These are phyloP conservation scores for Miscanthus lutarioriparius DNA, from an alignment of 176 grass and related monocot genomes.

Conservation along the genomic window DNA sequence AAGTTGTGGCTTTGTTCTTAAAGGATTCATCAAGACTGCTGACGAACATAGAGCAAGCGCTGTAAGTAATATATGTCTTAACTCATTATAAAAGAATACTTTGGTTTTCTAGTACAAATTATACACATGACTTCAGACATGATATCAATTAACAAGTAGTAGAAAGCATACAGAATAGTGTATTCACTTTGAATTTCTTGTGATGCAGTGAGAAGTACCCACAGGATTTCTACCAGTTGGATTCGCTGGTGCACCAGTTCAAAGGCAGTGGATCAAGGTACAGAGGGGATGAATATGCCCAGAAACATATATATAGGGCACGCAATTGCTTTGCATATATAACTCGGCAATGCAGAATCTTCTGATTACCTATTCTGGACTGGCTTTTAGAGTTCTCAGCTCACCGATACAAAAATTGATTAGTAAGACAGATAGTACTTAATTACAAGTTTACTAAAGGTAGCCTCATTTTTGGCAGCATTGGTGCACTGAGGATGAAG, in stretches of 20 bases:
- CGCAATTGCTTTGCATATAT: background rate
- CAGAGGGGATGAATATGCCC: conserved; percentile 24
- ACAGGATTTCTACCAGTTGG: conserved; percentile 58
- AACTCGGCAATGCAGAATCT: background rate
- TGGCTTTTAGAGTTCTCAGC: conserved; percentile 23
- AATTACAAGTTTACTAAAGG: conserved; percentile 8
- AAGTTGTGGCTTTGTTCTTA: conserved; percentile 73
- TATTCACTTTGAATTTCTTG: conserved; percentile 33
- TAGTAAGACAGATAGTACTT: background rate
- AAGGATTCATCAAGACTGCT: conserved; percentile 71
- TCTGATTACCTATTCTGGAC: background rate
- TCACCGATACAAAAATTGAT: background rate
- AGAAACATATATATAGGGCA: background rate
- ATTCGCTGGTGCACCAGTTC: conserved; percentile 61
- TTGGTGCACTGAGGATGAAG: conserved; percentile 64
- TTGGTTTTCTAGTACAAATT: background rate
- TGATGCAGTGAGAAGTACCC: conserved; percentile 60
- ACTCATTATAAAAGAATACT: background rate
- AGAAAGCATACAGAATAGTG: conserved; percentile 11
- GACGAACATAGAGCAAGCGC: conserved; percentile 59
- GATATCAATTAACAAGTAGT: conserved; percentile 4
- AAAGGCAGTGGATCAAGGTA: conserved; percentile 76
- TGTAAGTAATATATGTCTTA: conserved; percentile 46
- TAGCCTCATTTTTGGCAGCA: conserved; percentile 44
- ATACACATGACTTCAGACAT: conserved; percentile 8